Percentiles rank a stretch among this genome's conserved stretches.
Evolutionary conservation across 371 early-diverging fungal genomes (phyloP).

Genomic region (Mortierella sp.): DNA sequence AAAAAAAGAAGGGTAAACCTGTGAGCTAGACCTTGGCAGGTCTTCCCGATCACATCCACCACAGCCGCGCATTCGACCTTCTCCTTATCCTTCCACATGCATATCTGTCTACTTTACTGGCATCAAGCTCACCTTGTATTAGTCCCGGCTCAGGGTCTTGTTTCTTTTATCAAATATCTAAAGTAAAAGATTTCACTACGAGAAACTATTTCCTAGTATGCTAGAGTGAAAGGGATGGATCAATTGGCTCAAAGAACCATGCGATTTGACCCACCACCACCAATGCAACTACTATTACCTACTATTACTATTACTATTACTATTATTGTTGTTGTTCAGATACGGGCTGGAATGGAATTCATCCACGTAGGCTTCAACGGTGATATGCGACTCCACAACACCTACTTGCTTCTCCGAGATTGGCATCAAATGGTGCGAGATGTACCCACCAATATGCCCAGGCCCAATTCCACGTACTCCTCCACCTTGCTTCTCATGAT

Average conservation of each 20-base stretch:
- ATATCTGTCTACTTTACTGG: no score
- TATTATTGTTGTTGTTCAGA: neutral
- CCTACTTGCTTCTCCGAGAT: slow-evolving; percentile 20
- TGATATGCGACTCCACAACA: slow-evolving; percentile 28
- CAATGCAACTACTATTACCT: neutral
- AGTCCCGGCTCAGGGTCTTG: no score
- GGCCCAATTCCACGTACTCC: neutral
- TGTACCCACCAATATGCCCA: neutral
- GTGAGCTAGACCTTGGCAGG: no score
- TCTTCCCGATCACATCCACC: no score
- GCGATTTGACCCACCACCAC: neutral
- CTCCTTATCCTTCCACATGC: no score
- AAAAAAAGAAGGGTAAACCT: slow-evolving; percentile 8
- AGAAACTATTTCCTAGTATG: no score
- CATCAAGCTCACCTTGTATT: no score
- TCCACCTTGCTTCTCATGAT: neutral
- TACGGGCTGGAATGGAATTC: slow-evolving; percentile 24
- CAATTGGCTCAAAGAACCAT: neutral
- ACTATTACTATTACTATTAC: neutral
- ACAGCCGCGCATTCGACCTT: no score
- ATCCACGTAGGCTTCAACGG: slow-evolving; percentile 37
- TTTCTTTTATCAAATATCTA: no score
- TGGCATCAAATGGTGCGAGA: neutral
- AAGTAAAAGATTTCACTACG: no score
- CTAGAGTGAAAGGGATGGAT: no score